phyloP scores from a whole-genome alignment of 1,139 yeast genomes.

The Blastobotrys persicus region DNA sequence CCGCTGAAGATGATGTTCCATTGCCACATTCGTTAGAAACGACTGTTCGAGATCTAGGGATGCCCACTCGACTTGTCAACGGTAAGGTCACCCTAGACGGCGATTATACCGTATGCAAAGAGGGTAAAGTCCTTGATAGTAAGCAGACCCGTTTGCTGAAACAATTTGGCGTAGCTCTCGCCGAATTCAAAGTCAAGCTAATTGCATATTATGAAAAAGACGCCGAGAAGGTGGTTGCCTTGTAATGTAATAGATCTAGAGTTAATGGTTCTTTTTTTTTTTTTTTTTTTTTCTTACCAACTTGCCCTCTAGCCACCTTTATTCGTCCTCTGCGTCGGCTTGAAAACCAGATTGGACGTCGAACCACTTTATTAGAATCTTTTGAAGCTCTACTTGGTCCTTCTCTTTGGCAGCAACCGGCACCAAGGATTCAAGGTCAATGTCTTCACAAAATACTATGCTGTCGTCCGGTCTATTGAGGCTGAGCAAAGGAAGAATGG shows the following conservation, averaged over 20 bases:
- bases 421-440: not conserved
- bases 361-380: not conserved
- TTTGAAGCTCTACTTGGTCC: not conserved
- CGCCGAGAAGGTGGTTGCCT: conserved; percentile 15
- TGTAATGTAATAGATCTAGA: not conserved
- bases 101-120: conserved; percentile 75
- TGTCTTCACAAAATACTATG: not conserved
- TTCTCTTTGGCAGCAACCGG: not conserved
- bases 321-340: not conserved
- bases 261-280: not conserved
- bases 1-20: conserved; percentile 91
- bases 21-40: conserved; percentile 95
- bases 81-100: conserved; percentile 80
- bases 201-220: conserved; percentile 61
- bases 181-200: conserved; percentile 80
- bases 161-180: conserved; percentile 92
- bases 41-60: conserved; percentile 81
- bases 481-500: not conserved
- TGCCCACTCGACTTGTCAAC: conserved; percentile 85
- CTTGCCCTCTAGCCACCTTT: not conserved
- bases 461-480: not conserved
- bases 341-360: not conserved
- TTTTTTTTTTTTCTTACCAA: too few relatives aligned
- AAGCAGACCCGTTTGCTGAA: conserved; percentile 89
- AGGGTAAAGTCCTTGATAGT: conserved; percentile 81